Conservation (phyloP, 495 filamentous ascomycete genomes). For the Penicillium steckii region DNA sequence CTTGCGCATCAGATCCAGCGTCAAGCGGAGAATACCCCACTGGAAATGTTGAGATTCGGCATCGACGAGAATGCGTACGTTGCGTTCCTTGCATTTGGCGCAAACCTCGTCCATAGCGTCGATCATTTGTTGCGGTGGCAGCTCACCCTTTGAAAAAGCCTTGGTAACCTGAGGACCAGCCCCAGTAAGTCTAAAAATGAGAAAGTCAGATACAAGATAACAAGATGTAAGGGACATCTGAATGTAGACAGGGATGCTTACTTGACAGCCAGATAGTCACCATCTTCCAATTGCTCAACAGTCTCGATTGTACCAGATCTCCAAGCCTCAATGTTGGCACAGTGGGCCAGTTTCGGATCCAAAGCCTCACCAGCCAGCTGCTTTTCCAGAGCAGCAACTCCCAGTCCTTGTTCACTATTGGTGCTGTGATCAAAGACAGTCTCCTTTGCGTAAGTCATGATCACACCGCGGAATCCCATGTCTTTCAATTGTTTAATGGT, state of each 20-base stretch:
- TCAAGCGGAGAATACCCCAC: conserved; percentile 74
- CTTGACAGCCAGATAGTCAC: conserved; percentile 83
- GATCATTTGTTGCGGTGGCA: conserved; percentile 34
- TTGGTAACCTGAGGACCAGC: conserved; percentile 27
- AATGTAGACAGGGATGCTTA: conserved; percentile 27
- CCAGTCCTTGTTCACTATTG: conserved; percentile 26
- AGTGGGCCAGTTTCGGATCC: conserved; percentile 11
- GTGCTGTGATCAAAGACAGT: conserved; percentile 39
- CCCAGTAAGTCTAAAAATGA: conserved; percentile 31
- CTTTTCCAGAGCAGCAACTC: conserved; percentile 17
- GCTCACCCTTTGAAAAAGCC: conserved; percentile 30
- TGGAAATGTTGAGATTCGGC: conserved; percentile 80
- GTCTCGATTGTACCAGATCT: conserved; percentile 68
- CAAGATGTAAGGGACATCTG: neutral
- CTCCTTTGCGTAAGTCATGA: conserved; percentile 47
- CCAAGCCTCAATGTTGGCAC: conserved; percentile 66
- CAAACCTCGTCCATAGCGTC: conserved; percentile 40
- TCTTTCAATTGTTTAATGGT: conserved; percentile 37
- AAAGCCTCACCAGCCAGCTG: conserved; percentile 10
- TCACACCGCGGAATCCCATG: conserved; percentile 45
- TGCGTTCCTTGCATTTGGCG: conserved; percentile 43
- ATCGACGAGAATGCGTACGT: conserved; percentile 74
- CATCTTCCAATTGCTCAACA: conserved; percentile 60
- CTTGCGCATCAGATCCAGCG: conserved; percentile 69
- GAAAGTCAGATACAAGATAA: neutral